Evolutionary conservation across 768 basidiomycete genomes (phyloP).

Genomic region (Tricholoma sp.): DNA sequence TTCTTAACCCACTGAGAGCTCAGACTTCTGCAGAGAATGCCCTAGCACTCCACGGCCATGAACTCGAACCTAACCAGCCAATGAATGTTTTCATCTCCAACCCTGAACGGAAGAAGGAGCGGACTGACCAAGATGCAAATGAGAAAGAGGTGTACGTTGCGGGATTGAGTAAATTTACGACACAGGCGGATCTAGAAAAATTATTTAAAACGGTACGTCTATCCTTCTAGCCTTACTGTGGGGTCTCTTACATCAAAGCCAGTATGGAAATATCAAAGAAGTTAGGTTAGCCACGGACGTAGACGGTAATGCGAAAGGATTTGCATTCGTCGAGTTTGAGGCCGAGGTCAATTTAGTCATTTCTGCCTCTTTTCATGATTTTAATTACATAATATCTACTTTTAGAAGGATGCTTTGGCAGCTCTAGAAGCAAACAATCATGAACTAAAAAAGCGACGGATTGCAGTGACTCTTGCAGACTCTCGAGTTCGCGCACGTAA

Average conservation of each 20-base stretch:
- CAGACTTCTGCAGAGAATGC: constrained; percentile 70
- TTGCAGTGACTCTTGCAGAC: constrained; percentile 85
- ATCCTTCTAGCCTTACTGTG: not conserved
- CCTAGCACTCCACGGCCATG: constrained; percentile 72
- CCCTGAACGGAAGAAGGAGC: constrained; percentile 81
- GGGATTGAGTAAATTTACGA: constrained; percentile 75
- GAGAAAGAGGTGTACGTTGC: constrained; percentile 86
- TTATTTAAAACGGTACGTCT: constrained; percentile 69
- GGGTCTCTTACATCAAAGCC: constrained; percentile 2
- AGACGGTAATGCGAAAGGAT: constrained; percentile 70
- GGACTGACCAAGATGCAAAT: constrained; percentile 85
- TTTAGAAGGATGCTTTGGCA: constrained; percentile 61
- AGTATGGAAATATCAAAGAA: constrained; percentile 84
- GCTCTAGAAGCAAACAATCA: constrained; percentile 80
- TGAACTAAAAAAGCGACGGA: constrained; percentile 85
- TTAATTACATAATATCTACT: not conserved
- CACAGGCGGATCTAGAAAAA: constrained; percentile 69
- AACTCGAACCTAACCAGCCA: constrained; percentile 62
- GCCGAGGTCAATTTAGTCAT: constrained; percentile 50
- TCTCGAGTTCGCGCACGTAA: constrained; percentile 52
- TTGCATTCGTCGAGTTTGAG: constrained; percentile 90
- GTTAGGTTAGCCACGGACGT: constrained; percentile 75
- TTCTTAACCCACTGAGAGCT: not conserved
- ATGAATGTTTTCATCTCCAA: constrained; percentile 86
- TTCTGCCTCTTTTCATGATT: not conserved